A percentile compares a stretch with the other conserved stretches of the same genome.
These are phyloP conservation scores for Neofusicoccum umdonicola DNA, from an alignment of 2,329 filamentous ascomycete species.

Conservation along the genomic window DNA sequence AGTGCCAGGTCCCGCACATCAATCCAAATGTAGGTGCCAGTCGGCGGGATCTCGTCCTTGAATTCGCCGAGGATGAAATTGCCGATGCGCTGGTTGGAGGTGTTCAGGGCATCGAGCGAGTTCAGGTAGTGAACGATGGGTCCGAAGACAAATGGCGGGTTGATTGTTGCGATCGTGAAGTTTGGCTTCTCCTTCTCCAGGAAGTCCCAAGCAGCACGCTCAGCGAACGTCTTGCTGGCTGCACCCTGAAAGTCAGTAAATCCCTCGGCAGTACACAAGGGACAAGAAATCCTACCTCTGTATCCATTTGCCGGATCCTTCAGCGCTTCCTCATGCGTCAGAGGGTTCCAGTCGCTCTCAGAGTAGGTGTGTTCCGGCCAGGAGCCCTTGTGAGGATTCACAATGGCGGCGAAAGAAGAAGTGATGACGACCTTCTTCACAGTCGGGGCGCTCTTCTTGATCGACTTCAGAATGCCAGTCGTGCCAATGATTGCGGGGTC, in stretches of 20 bases:
- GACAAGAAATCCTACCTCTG: conserved; percentile 28
- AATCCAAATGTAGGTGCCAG: conserved; percentile 51
- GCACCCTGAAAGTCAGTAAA: neutral
- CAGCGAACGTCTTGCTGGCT: conserved; percentile 62
- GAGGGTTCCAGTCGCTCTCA: conserved; percentile 57
- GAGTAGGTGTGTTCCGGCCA: conserved; percentile 51
- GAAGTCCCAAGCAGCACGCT: conserved; percentile 55
- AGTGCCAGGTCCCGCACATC: conserved; percentile 58
- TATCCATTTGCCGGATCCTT: conserved; percentile 46
- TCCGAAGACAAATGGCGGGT: conserved; percentile 51
- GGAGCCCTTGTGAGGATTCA: conserved; percentile 55
- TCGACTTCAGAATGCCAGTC: conserved; percentile 59
- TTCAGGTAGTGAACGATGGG: conserved; percentile 60
- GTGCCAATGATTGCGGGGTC: conserved; percentile 64
- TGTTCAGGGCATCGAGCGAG: conserved; percentile 65
- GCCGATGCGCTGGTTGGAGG: conserved; percentile 66
- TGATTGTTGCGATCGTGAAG: conserved; percentile 50
- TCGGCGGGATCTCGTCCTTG: conserved; percentile 57
- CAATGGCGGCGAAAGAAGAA: conserved; percentile 66
- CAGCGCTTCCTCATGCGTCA: conserved; percentile 51
- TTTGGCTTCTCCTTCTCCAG: conserved; percentile 51
- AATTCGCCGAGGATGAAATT: conserved; percentile 63
- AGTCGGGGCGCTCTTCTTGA: conserved; percentile 59
- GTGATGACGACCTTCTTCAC: conserved; percentile 74
- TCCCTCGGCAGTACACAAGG: neutral